phyloP scores from a whole-genome alignment of 208 protist species.

The Trypanosoma melophagium region DNA sequence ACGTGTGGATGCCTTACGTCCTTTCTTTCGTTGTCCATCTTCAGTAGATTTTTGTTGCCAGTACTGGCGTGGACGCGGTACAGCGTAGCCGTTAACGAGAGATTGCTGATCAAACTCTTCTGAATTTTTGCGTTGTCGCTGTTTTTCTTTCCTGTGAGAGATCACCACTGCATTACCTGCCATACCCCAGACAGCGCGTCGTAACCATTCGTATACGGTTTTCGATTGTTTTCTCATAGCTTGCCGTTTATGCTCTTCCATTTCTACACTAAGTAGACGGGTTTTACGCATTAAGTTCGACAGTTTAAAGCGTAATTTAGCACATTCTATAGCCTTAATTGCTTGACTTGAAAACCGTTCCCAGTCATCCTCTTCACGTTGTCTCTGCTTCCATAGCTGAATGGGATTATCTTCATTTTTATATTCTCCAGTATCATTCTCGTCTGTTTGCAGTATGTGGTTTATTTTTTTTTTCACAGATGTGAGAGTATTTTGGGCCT shows the following conservation, averaged over 20 bases:
- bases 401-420: background rate
- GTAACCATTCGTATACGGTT: constrained; percentile 42
- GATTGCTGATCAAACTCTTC: background rate
- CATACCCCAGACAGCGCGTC: constrained; percentile 46
- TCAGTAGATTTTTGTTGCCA: constrained; percentile 8
- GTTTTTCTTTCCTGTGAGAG: constrained; percentile 25
- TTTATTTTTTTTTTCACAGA: constrained; percentile 1
- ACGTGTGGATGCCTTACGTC: constrained; percentile 15
- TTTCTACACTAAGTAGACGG: constrained; percentile 1
- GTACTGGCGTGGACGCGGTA: constrained; percentile 1
- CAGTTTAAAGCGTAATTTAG: constrained; percentile 23
- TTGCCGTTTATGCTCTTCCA: constrained; percentile 6
- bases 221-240: background rate
- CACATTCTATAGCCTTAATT: constrained; percentile 22
- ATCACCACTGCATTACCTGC: constrained; percentile 54
- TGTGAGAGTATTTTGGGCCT: background rate
- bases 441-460: background rate
- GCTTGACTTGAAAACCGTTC: background rate
- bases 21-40: background rate
- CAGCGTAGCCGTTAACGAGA: background rate
- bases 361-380: constrained; percentile 16
- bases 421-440: background rate
- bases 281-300: constrained; percentile 15
- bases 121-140: background rate
- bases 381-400: background rate